Evolutionary conservation across 805 yeast species (phyloP).

Genomic region (Jamesozyma gamospora): DNA sequence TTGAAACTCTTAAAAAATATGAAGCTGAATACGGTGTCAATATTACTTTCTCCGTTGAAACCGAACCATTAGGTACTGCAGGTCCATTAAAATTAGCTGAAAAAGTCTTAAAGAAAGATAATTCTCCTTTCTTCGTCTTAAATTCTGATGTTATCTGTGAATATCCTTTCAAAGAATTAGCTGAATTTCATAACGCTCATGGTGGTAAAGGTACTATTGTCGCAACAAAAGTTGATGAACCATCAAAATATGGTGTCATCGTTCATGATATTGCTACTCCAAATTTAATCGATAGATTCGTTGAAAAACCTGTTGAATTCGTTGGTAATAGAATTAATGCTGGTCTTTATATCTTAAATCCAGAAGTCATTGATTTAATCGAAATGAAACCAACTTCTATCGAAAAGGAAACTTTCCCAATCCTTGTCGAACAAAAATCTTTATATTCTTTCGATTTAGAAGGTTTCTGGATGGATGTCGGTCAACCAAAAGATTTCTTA

Average conservation of each 20-base stretch:
- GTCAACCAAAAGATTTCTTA: constrained; percentile 99
- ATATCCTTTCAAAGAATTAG: constrained; percentile 90
- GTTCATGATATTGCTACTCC: constrained; percentile 94
- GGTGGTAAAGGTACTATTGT: constrained; percentile 98
- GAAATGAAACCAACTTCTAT: constrained; percentile 98
- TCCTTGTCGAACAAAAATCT: constrained; percentile 76
- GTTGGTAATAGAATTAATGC: constrained; percentile 99
- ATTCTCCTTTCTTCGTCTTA: constrained; percentile 92
- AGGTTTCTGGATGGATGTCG: constrained; percentile 99
- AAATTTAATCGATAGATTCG: constrained; percentile 94
- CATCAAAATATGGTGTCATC: constrained; percentile 98
- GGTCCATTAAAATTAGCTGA: constrained; percentile 98
- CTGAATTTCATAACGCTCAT: constrained; percentile 85
- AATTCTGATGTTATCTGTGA: constrained; percentile 99
- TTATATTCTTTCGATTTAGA: constrained; percentile 94
- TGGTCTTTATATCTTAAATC: constrained; percentile 96
- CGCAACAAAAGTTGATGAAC: constrained; percentile 99
- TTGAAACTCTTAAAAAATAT: constrained; percentile 84
- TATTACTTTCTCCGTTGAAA: constrained; percentile 96
- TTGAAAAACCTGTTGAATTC: constrained; percentile 98
- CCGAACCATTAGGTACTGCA: constrained; percentile 98
- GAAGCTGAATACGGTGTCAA: constrained; percentile 89
- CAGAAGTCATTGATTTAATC: constrained; percentile 90
- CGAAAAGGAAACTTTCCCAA: constrained; percentile 99
- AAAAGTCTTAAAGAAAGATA: constrained; percentile 84